Conservation (phyloP, 2,329 filamentous ascomycete genomes). For the Trichoderma koningiopsis region DNA sequence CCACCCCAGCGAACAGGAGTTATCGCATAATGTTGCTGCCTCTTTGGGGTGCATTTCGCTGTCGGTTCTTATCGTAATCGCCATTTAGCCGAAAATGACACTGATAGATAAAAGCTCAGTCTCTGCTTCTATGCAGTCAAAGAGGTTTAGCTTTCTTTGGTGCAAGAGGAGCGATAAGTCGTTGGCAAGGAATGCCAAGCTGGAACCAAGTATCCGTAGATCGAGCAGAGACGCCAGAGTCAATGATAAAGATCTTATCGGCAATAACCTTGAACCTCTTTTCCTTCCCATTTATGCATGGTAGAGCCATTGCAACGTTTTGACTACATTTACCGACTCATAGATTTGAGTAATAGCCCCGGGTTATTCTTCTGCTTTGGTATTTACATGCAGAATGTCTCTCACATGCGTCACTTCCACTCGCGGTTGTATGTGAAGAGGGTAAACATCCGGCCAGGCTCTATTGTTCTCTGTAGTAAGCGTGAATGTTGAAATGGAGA, state of each 20-base stretch:
- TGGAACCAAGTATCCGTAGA: not conserved
- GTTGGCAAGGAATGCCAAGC: not conserved
- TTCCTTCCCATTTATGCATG: not conserved
- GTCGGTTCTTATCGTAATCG: not conserved
- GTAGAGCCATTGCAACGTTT: fast-evolving
- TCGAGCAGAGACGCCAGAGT: not conserved
- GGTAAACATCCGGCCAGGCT: not conserved
- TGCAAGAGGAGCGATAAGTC: not conserved
- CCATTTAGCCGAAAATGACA: not conserved
- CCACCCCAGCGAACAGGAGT: not conserved
- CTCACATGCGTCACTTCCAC: not conserved
- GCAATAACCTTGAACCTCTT: not conserved
- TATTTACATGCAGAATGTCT: not conserved
- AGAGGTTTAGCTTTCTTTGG: not conserved
- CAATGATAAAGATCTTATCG: not conserved
- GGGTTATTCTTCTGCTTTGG: not conserved
- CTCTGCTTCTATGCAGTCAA: not conserved
- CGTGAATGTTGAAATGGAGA: not conserved
- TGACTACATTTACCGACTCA: not conserved
- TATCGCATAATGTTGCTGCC: not conserved
- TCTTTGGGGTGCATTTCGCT: not conserved
- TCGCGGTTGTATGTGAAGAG: not conserved
- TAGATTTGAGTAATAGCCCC: not conserved
- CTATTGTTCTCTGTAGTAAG: not conserved
- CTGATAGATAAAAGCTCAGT: not conserved